Evolutionary conservation across 176 grass and related monocot species (phyloP).

Genomic region (Triticum monococcum): DNA sequence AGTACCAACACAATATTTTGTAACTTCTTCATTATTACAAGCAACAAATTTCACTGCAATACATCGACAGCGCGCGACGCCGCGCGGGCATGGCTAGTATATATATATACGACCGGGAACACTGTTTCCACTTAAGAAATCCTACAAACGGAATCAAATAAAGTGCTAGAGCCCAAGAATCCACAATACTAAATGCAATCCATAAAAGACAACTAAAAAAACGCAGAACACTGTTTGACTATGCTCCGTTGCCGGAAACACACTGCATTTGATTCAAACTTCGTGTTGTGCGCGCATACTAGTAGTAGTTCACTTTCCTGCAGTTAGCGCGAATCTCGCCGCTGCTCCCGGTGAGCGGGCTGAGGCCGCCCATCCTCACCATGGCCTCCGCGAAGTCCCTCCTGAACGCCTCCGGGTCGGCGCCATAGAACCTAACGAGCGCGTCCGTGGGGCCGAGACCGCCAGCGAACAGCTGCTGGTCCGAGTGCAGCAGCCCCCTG

Average conservation of each 20-base stretch:
- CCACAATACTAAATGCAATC: not conserved
- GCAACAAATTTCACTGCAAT: too few species aligned
- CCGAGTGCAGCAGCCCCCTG: conserved; percentile 67
- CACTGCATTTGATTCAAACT: not conserved
- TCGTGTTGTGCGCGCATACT: not conserved
- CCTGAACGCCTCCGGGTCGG: conserved; percentile 51
- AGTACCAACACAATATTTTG: too few species aligned
- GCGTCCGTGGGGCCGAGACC: conserved; percentile 41
- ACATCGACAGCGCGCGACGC: too few species aligned
- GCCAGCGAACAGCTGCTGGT: conserved; percentile 78
- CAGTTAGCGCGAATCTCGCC: conserved; percentile 75
- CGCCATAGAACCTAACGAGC: conserved; percentile 63
- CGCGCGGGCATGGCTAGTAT: too few species aligned
- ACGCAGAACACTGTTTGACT: not conserved
- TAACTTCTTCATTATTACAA: too few species aligned
- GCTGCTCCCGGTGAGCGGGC: conserved; percentile 51
- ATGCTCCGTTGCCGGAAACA: not conserved
- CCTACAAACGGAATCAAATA: not conserved
- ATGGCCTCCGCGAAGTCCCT: conserved; percentile 71
- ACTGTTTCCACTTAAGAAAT: not conserved
- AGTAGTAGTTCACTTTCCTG: conserved; percentile 56
- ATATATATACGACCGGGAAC: not conserved
- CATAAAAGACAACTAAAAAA: not conserved
- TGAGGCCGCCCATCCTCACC: conserved; percentile 63
- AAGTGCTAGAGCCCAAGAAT: not conserved